phyloP scores from a whole-genome alignment of 2,329 filamentous ascomycete genomes.

The Cercospora janseana region DNA sequence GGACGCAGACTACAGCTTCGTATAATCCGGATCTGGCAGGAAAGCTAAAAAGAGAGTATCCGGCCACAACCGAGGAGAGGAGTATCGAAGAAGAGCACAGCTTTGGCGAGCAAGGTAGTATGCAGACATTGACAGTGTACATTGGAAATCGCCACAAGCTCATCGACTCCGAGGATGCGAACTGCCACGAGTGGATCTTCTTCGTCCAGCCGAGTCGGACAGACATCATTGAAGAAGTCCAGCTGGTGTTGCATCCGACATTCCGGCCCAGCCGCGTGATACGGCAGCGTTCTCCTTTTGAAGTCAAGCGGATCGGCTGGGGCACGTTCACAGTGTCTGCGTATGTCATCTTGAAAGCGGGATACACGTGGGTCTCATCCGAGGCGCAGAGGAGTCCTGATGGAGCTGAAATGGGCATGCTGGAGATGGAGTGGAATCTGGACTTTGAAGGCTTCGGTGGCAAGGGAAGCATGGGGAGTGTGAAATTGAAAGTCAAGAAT shows the following conservation, averaged over 20 bases:
- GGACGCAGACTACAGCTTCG: conserved; percentile 41
- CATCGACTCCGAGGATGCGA: conserved; percentile 21
- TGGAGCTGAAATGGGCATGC: conserved; percentile 36
- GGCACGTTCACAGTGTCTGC: conserved; percentile 44
- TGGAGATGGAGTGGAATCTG: conserved; percentile 45
- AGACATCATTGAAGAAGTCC: conserved; percentile 48
- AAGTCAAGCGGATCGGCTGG: conserved; percentile 45
- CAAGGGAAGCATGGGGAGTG: conserved; percentile 43
- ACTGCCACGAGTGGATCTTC: conserved; percentile 48
- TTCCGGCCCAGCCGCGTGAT: conserved; percentile 42
- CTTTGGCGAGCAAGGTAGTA: conserved; percentile 27
- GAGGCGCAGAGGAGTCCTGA: conserved; percentile 38
- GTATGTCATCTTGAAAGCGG: conserved; percentile 44
- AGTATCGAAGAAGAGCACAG: conserved; percentile 38
- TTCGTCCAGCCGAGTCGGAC: conserved; percentile 46
- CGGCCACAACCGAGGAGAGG: conserved; percentile 39
- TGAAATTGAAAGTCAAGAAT: conserved; percentile 43
- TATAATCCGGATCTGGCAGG: conserved; percentile 32
- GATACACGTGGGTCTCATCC: conserved; percentile 46
- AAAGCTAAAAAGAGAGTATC: conserved; percentile 40
- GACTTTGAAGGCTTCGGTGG: conserved; percentile 42
- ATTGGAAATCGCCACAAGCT: conserved; percentile 46
- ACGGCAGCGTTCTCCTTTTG: conserved; percentile 41
- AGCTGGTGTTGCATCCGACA: conserved; percentile 45
- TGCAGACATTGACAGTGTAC: conserved; percentile 45